Evolutionary conservation across 2,329 filamentous ascomycete species (phyloP).

Genomic region (Conoideocrella luteorostrata): DNA sequence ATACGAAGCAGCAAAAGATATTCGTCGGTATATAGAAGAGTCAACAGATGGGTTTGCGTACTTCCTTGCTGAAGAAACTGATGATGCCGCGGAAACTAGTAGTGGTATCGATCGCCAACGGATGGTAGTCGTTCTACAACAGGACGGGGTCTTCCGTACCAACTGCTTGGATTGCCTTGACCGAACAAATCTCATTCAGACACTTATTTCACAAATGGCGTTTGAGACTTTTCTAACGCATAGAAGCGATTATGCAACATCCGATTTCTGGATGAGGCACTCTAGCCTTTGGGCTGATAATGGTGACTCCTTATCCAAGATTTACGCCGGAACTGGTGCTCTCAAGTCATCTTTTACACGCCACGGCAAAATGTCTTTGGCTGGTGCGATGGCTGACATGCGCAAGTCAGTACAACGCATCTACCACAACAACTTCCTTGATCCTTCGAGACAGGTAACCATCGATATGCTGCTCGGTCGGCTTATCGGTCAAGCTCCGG

Average conservation of each 20-base stretch:
- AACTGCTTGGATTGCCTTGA: conserved; percentile 97
- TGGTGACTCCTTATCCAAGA: conserved; percentile 86
- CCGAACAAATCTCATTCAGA: conserved; percentile 92
- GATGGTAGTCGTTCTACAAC: conserved; percentile 70
- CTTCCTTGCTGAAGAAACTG: conserved; percentile 70
- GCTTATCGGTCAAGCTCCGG: conserved; percentile 73
- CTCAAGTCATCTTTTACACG: conserved; percentile 93
- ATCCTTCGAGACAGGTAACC: conserved; percentile 86
- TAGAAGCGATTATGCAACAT: conserved; percentile 58
- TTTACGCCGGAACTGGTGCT: conserved; percentile 93
- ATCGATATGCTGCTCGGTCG: conserved; percentile 90
- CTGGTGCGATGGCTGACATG: conserved; percentile 89
- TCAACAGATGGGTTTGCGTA: conserved; percentile 90
- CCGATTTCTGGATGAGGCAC: conserved; percentile 88
- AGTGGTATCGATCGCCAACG: conserved; percentile 32
- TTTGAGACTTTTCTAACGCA: conserved; percentile 78
- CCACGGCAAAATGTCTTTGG: conserved; percentile 90
- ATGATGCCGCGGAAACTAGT: conserved; percentile 41
- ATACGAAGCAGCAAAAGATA: conserved; percentile 85
- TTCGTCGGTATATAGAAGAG: conserved; percentile 68
- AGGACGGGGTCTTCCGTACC: conserved; percentile 91
- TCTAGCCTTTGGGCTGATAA: conserved; percentile 96
- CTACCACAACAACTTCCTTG: conserved; percentile 96
- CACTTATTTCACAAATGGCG: conserved; percentile 90
- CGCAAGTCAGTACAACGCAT: conserved; percentile 89